A percentile compares a stretch with the other conserved stretches of the same genome.
Evolutionary conservation across 2,329 filamentous ascomycete genomes (phyloP).

Genomic region (Thelonectria discophora): DNA sequence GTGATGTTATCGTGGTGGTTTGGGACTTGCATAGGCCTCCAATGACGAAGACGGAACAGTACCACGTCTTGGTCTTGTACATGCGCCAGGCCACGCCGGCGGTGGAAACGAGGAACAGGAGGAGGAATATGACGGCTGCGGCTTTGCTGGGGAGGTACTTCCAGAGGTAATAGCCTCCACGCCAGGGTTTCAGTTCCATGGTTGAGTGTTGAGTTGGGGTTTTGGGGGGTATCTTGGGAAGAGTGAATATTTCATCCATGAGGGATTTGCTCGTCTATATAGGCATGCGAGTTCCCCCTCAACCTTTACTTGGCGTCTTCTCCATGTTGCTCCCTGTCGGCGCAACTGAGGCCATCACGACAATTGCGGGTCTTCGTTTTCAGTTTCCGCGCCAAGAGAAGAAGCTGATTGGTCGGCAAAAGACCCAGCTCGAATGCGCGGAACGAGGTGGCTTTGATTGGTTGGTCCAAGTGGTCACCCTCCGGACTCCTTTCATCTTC

Average conservation of each 20-base stretch:
- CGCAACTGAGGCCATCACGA: neutral
- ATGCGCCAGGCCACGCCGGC: neutral
- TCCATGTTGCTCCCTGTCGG: neutral
- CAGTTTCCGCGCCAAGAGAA: neutral
- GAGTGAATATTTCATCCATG: neutral
- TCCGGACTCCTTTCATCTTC: neutral
- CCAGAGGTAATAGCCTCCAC: conserved; percentile 13
- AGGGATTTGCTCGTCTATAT: neutral
- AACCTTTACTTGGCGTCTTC: neutral
- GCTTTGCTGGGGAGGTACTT: neutral
- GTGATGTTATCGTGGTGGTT: neutral
- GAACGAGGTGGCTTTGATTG: neutral
- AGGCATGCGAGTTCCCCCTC: neutral
- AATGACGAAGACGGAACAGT: neutral
- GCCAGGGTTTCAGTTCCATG: neutral
- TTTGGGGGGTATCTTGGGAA: neutral
- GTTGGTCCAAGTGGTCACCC: neutral
- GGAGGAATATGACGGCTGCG: neutral
- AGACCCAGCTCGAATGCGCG: neutral
- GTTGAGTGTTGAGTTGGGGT: neutral
- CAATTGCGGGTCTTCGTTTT: neutral
- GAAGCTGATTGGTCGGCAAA: neutral
- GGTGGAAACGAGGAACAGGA: neutral
- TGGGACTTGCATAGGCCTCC: conserved; percentile 1
- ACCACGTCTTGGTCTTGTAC: conserved; percentile 5